Conservation (phyloP, 805 yeast species). For the Kregervanrija delftensis region DNA sequence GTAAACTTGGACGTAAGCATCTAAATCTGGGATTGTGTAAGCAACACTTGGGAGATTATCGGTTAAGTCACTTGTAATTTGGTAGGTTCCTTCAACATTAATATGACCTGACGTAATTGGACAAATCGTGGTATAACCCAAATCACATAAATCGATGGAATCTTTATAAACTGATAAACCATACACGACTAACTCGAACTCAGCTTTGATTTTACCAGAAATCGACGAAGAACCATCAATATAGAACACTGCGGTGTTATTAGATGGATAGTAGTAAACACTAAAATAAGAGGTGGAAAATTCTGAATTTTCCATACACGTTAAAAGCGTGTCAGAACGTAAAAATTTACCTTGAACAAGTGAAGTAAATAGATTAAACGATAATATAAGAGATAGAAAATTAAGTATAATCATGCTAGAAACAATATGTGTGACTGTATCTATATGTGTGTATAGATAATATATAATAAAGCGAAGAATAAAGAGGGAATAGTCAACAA, state of each 20-base stretch:
- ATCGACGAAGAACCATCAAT: conserved; percentile 76
- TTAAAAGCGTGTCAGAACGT: conserved; percentile 56
- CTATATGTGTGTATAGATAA: background rate
- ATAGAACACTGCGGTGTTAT: conserved; percentile 55
- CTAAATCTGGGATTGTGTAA: conserved; percentile 87
- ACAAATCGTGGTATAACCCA: conserved; percentile 53
- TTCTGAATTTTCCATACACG: conserved; percentile 88
- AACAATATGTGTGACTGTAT: background rate
- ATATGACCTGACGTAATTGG: conserved; percentile 86
- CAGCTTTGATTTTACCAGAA: conserved; percentile 62
- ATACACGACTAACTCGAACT: conserved; percentile 64
- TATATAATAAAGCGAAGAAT: too few species aligned
- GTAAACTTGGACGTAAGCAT: conserved; percentile 78
- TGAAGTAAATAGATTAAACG: background rate
- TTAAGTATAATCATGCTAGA: background rate
- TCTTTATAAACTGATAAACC: conserved; percentile 61
- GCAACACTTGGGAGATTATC: conserved; percentile 73
- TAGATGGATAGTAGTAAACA: conserved; percentile 63
- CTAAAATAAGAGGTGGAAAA: conserved; percentile 81
- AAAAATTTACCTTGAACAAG: conserved; percentile 25
- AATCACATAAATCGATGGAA: conserved; percentile 57
- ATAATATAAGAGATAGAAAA: background rate
- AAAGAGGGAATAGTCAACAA: too few species aligned
- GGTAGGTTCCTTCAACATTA: conserved; percentile 45
- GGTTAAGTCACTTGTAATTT: conserved; percentile 32